A percentile compares a stretch with the other conserved stretches of the same genome.
phyloP scores from a whole-genome alignment of 2,329 filamentous ascomycete genomes.

The Hypoxylon sp. region DNA sequence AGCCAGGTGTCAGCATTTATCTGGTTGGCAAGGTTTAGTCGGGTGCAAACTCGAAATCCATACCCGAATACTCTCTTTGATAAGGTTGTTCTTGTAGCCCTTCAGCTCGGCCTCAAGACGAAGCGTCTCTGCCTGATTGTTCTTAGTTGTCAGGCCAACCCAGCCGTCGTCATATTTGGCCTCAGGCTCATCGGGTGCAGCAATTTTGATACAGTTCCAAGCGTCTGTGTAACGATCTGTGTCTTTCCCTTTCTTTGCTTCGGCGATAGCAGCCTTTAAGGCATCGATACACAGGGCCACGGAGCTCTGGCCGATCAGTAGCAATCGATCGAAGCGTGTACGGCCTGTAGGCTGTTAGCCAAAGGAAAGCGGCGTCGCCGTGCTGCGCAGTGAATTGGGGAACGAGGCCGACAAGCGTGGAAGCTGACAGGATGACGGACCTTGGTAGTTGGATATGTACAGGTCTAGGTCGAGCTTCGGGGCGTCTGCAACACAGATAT shows the following conservation, averaged over 20 bases:
- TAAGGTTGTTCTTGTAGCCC: slow-evolving; percentile 94
- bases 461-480: slow-evolving; percentile 92
- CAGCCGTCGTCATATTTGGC: slow-evolving; percentile 74
- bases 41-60: slow-evolving; percentile 36
- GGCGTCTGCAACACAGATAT: slow-evolving; percentile 59
- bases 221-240: slow-evolving; percentile 74
- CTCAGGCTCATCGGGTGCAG: slow-evolving; percentile 73
- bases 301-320: slow-evolving; percentile 81
- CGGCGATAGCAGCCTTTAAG: slow-evolving; percentile 76
- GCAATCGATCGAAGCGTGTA: slow-evolving; percentile 81
- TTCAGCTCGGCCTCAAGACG: slow-evolving; percentile 87
- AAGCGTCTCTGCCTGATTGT: slow-evolving; percentile 73
- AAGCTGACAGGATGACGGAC: slow-evolving; percentile 54
- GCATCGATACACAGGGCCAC: slow-evolving; percentile 80
- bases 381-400: slow-evolving; percentile 6
- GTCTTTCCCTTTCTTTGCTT: slow-evolving; percentile 81
- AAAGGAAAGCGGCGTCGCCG: slow-evolving; percentile 2
- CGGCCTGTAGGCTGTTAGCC: slow-evolving; percentile 64
- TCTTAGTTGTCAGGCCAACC: slow-evolving; percentile 72
- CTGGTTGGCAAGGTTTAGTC: not conserved
- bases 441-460: slow-evolving; percentile 88
- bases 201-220: slow-evolving; percentile 68
- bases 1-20: slow-evolving; percentile 13
- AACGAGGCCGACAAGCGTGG: not conserved
- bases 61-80: slow-evolving; percentile 96